These are phyloP conservation scores for Chamaecyparis obtusa DNA, from an alignment of 75 land plant species.

Conservation along the genomic window DNA sequence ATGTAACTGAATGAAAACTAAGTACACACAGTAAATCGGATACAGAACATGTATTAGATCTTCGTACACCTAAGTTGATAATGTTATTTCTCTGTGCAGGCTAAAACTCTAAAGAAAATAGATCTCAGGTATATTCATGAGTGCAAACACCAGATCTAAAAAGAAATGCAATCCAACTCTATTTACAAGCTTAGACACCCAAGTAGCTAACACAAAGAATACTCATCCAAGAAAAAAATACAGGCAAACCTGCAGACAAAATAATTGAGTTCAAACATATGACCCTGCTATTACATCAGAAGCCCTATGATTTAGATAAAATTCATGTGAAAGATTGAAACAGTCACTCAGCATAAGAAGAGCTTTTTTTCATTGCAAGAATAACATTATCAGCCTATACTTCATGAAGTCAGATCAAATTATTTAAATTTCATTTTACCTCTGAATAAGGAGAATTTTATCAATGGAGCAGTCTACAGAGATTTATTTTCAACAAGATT, in stretches of 20 bases:
- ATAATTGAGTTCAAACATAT: not conserved
- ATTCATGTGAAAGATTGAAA: not conserved
- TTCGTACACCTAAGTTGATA: not conserved
- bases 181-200: not conserved
- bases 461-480: not conserved
- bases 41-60: not conserved
- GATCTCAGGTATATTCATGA: too few species aligned
- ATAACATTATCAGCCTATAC: not conserved
- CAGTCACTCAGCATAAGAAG: not conserved
- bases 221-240: too few species aligned
- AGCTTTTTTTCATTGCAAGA: not conserved
- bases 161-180: not conserved
- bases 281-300: not conserved
- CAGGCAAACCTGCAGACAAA: not conserved
- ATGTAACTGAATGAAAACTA: too few species aligned
- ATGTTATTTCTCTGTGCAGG: not conserved
- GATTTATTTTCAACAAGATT: not conserved
- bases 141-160: not conserved
- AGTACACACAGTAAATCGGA: not conserved
- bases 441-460: not conserved
- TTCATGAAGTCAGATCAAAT: not conserved
- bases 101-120: not conserved
- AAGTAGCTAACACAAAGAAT: not conserved
- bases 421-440: too few species aligned
- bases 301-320: too few species aligned